phyloP scores from a whole-genome alignment of 768 basidiomycete species.

The Neoboletus brunneissimus region DNA sequence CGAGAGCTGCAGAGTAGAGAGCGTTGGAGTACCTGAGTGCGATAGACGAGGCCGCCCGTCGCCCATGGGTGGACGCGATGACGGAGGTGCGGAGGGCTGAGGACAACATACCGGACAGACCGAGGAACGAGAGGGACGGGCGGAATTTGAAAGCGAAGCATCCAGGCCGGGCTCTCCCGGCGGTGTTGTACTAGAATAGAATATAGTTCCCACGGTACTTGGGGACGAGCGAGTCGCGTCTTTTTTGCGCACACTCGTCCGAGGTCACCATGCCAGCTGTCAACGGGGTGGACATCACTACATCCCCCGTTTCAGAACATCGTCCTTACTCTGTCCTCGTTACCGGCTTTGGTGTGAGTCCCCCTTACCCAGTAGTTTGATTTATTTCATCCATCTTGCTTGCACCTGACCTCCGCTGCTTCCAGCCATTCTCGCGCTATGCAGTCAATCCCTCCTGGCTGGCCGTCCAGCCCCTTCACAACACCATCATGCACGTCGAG shows the following conservation, averaged over 20 bases:
- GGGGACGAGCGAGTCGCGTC: too few species aligned
- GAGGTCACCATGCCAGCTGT: conserved; percentile 31
- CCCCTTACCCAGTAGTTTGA: conserved; percentile 21
- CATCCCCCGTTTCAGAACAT: conserved; percentile 23
- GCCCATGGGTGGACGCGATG: conserved; percentile 39
- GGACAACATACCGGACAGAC: conserved; percentile 49
- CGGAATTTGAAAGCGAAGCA: not conserved
- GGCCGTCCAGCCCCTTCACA: conserved; percentile 61
- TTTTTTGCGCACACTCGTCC: not conserved
- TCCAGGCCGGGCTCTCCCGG: conserved; percentile 9
- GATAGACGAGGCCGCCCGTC: conserved; percentile 73
- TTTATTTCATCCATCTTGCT: conserved; percentile 20
- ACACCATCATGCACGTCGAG: conserved; percentile 47
- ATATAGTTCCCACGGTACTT: conserved; percentile 14
- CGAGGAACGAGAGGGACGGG: not conserved
- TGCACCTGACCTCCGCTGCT: conserved; percentile 20
- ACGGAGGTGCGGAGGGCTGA: conserved; percentile 51
- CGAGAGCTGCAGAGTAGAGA: conserved; percentile 74
- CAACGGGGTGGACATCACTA: conserved; percentile 11
- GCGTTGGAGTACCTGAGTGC: conserved; percentile 85
- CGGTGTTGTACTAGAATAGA: not conserved
- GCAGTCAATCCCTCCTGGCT: conserved; percentile 70
- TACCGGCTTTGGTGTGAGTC: conserved; percentile 55
- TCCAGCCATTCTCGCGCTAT: conserved; percentile 55
- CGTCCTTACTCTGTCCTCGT: conserved; percentile 45